Conservation (phyloP, 768 basidiomycete species). For the Leccinum imitatum region DNA sequence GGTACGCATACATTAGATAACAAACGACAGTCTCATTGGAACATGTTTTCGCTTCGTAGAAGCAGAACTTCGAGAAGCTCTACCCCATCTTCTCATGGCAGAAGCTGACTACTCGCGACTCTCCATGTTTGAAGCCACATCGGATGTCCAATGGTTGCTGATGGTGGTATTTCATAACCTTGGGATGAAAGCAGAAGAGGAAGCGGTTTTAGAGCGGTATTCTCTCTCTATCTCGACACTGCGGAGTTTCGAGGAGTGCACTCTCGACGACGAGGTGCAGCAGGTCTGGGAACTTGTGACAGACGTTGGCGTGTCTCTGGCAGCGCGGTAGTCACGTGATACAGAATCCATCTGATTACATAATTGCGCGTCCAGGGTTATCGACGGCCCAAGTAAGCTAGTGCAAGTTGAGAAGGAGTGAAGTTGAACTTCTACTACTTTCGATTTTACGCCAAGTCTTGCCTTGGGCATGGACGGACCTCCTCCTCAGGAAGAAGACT, state of each 20-base stretch:
- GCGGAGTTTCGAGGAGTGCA: slow-evolving; percentile 41
- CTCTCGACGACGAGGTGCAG: slow-evolving; percentile 51
- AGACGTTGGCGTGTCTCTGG: slow-evolving; percentile 57
- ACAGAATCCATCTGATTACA: slow-evolving; percentile 17
- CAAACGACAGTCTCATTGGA: slow-evolving; percentile 16
- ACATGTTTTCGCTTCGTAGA: slow-evolving; percentile 14
- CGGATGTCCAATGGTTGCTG: slow-evolving; percentile 71
- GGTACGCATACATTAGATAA: slow-evolving; percentile 35
- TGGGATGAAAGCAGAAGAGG: slow-evolving; percentile 51
- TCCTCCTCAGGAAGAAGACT: slow-evolving; percentile 93
- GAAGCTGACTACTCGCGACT: slow-evolving; percentile 64
- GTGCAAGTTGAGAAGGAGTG: background rate
- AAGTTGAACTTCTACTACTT: slow-evolving; percentile 12
- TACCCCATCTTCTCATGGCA: slow-evolving; percentile 60
- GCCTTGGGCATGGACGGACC: slow-evolving; percentile 75
- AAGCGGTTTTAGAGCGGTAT: slow-evolving; percentile 52
- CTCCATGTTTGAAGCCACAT: slow-evolving; percentile 55
- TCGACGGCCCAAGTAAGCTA: slow-evolving; percentile 6
- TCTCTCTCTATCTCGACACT: slow-evolving; percentile 42
- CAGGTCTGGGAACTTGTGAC: slow-evolving; percentile 58
- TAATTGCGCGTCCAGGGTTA: slow-evolving; percentile 17
- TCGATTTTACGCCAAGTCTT: slow-evolving; percentile 8
- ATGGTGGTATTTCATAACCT: slow-evolving; percentile 74
- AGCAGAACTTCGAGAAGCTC: slow-evolving; percentile 49
- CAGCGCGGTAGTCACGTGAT: slow-evolving; percentile 36